phyloP scores from a whole-genome alignment of 768 basidiomycete species.

The Dentipellis fragilis region DNA sequence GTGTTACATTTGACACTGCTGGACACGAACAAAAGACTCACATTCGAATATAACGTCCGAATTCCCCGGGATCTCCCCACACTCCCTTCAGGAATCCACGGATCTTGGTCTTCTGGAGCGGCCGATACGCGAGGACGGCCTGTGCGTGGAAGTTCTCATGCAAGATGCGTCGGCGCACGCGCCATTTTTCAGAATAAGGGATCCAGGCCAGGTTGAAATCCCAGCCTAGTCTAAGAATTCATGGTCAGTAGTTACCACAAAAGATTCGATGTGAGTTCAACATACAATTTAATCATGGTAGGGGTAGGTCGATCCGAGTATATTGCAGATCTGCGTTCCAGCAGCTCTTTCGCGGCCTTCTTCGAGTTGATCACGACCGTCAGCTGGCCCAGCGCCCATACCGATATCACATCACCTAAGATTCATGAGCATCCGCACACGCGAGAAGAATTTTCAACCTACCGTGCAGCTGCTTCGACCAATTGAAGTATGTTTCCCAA shows the following conservation, averaged over 20 bases:
- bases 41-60: background rate
- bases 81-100: background rate
- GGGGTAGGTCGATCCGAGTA: background rate
- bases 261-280: background rate
- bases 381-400: background rate
- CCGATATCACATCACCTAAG: background rate
- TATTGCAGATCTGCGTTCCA: background rate
- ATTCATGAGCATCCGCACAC: background rate
- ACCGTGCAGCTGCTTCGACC: background rate
- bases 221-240: background rate
- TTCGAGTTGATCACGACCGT: background rate
- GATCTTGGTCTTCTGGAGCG: background rate
- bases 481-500: background rate
- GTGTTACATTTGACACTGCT: background rate
- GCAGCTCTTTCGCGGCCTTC: background rate
- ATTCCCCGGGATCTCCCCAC: background rate
- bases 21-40: background rate
- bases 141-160: background rate
- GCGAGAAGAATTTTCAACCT: background rate
- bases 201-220: background rate
- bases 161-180: background rate
- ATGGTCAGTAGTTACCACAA: background rate
- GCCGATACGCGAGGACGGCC: background rate
- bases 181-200: background rate
- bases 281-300: background rate